Base-by-base conservation (phyloP, 805 yeast genomes). In the Schwanniomyces occidentalis region DNA sequence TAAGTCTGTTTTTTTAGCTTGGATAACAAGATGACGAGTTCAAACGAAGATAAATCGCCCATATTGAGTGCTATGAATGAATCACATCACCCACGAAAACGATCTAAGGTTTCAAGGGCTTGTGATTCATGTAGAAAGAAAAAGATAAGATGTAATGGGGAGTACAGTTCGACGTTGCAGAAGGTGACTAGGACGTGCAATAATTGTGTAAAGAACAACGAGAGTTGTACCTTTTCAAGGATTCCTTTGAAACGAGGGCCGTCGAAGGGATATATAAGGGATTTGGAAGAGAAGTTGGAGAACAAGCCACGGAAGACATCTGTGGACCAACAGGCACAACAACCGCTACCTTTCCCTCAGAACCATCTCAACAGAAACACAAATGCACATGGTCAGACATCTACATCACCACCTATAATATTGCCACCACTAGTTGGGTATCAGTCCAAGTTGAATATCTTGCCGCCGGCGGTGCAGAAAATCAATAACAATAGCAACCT, bases 221-320 rank as follows among this genome's bases (percentile, higher is more conserved):
- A 82, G 30, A 52, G 50, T 2, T 85, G 95, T 54, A 68, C 82
- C 2, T 85, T 83, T 52, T 80, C 81, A 15, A 65, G 91, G 32
- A 71, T 80, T 2, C 95, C 90, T 0, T 54, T 85, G 53, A 85
- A 85, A 48, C 62, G 95, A 46, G 95, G 95, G 0, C 95, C 95
- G 0, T 71, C 83, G 1, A 85, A 83, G 49, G 91, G 91, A 1
- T 81, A 76, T 44, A 65, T 69, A n/a, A 59, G 71, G 32, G 75
- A 66, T 35, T 48, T 58, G 28, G 70, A 62, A 35, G 70, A 65
- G 20, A 58, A 60, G 42, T 41, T 58, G 21, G 70, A 61, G n/a
- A 19, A 21, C 10, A 27, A 22, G 15, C 17, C 37, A 15, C 30
- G 30, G 21, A 30, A 28, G 9, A 16, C 21, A 8, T 30, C 35